phyloP scores from a whole-genome alignment of 2,329 filamentous ascomycete species.

The Ambrosiella cleistominuta region DNA sequence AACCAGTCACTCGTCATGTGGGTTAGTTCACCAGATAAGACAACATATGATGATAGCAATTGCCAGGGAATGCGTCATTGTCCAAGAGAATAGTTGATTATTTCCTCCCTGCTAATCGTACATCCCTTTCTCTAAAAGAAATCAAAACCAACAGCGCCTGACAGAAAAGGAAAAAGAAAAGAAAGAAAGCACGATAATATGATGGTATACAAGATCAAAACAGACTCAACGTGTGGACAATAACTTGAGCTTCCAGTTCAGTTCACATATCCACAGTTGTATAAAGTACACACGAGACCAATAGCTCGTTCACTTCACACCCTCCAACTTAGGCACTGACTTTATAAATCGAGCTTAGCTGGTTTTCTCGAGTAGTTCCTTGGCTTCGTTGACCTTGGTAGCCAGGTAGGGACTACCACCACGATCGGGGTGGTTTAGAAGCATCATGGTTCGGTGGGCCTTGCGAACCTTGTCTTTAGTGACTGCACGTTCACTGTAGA shows the following conservation, averaged over 20 bases:
- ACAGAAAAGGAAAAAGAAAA: background rate
- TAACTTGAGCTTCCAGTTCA: background rate
- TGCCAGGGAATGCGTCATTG: no score
- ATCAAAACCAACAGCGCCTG: background rate
- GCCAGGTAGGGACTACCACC: conserved; percentile 92
- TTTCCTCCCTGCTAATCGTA: background rate
- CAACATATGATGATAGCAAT: no score
- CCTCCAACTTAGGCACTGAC: background rate
- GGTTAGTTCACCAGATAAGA: no score
- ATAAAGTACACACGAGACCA: conserved; percentile 10
- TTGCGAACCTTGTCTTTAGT: conserved; percentile 92
- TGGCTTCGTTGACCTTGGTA: conserved; percentile 96
- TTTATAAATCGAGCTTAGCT: background rate
- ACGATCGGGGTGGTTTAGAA: conserved; percentile 93
- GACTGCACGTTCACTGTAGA: conserved; percentile 58
- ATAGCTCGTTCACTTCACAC: background rate
- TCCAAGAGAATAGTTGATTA: no score
- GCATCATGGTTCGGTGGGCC: conserved; percentile 87
- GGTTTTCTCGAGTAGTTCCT: conserved; percentile 80
- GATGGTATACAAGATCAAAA: conserved; percentile 8
- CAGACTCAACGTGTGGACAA: background rate
- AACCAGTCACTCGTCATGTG: no score
- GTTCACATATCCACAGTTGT: background rate
- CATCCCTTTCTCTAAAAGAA: background rate
- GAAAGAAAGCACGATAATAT: background rate